phyloP scores from a whole-genome alignment of 441 rosid genomes.

The Iberis amara region DNA sequence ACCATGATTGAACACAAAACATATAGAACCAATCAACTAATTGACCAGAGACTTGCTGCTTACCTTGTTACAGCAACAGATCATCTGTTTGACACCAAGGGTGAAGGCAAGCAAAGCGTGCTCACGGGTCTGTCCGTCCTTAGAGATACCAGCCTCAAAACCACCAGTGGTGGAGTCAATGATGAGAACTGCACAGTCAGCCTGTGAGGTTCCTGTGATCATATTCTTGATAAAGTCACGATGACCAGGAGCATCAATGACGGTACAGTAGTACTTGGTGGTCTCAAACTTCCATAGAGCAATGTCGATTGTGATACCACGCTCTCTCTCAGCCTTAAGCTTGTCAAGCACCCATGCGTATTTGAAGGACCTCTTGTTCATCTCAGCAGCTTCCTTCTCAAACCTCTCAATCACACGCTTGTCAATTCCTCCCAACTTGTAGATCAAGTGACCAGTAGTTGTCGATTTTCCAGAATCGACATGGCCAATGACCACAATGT shows the following conservation, averaged over 20 bases:
- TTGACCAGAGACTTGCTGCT: neutral
- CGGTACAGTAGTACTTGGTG: constrained; percentile 54
- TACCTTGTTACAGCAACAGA: constrained; percentile 61
- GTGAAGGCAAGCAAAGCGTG: constrained; percentile 57
- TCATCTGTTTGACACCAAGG: constrained; percentile 76
- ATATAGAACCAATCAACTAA: no score
- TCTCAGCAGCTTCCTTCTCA: constrained; percentile 75
- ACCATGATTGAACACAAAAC: neutral
- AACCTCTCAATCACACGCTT: constrained; percentile 78
- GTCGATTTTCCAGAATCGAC: constrained; percentile 79
- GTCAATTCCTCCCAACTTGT: constrained; percentile 81
- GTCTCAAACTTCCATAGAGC: constrained; percentile 76
- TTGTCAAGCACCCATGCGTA: constrained; percentile 85
- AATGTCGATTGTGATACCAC: constrained; percentile 79
- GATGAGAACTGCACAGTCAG: constrained; percentile 62
- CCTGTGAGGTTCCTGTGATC: constrained; percentile 73
- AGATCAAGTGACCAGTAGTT: constrained; percentile 73
- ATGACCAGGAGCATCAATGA: constrained; percentile 45
- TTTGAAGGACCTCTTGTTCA: constrained; percentile 79
- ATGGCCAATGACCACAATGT: constrained; percentile 73
- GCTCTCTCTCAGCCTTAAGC: constrained; percentile 82
- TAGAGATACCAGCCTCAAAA: constrained; percentile 58
- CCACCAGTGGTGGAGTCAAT: constrained; percentile 61
- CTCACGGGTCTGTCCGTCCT: constrained; percentile 66
- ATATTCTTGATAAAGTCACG: constrained; percentile 69